phyloP scores from a whole-genome alignment of 1,284 basidiomycete genomes.

The Naganishia sp. region DNA sequence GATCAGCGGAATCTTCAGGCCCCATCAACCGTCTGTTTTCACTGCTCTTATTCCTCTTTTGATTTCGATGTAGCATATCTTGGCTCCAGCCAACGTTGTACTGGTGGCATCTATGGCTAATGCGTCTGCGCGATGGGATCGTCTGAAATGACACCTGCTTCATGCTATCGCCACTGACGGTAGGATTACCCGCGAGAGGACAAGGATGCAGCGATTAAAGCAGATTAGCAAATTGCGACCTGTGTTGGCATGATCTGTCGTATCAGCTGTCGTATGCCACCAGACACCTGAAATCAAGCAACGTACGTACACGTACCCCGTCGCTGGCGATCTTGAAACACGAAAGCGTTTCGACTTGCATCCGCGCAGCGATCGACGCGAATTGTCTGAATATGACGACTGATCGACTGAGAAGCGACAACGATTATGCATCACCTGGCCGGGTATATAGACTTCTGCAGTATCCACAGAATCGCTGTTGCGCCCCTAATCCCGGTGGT shows the following conservation, averaged over 20 bases:
- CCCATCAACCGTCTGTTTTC: background rate
- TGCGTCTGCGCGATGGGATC: background rate
- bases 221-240: no score
- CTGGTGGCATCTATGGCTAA: background rate
- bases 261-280: no score
- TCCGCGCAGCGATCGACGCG: slow-evolving; percentile 10
- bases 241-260: no score
- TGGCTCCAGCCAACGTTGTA: background rate
- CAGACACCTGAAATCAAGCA: no score
- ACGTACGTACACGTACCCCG: background rate
- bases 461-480: no score
- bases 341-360: slow-evolving; percentile 17
- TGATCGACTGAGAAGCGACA: slow-evolving; percentile 6
- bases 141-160: no score
- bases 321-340: background rate
- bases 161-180: no score
- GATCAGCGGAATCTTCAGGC: background rate
- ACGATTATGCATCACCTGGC: slow-evolving; percentile 1
- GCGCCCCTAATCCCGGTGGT: no score
- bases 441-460: background rate
- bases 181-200: no score
- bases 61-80: slow-evolving; percentile 16
- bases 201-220: no score
- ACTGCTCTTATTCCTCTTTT: background rate
- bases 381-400: slow-evolving; percentile 12